Base-by-base conservation (phyloP, 306 rosid species). In the Vigna unguiculata region DNA sequence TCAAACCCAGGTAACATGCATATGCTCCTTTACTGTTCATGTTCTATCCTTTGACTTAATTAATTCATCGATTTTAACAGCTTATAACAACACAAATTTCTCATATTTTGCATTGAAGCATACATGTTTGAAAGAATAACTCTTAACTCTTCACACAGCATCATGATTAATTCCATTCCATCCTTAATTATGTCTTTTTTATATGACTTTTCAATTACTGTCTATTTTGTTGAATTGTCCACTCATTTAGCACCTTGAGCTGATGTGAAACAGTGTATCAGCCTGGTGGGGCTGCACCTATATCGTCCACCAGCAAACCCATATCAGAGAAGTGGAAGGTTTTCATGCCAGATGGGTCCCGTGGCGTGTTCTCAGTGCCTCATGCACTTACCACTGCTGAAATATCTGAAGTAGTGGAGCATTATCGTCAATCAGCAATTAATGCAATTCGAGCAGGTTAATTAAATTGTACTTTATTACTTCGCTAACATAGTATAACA, bases 291-390 rank as follows among this genome's bases (percentile, higher is more conserved):
- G 87, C 73, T 6, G 47, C 87, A 5, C 98, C 98, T 0, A 86
- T 92, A 62, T 94, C 98, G 1, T 89, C 98, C 46, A 90, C 97
- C 2, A 69, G 20, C 81, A 86, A 79, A 52, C 84, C 96, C 16
- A 68, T 94, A 34, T 90, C 95, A 0, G 75, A 59, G 21, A 85
- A 88, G 69, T 94, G 95, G 97, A 87, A 81, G 83, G 41, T 89
- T 76, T 82, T 89, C 13, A 69, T 85, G 85, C 96, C 97, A 1
- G 90, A 92, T 85, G 97, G 93, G 16, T 94, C 97, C 28, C 79
- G 74, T 66, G 94, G 89, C 45, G n/a, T n/a, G 3, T 91, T 89
- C 41, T 88, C 96, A 0, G 73, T 66, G 77, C 96, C 98, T 67
- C 85, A 82, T 13, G 53, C 87, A 34, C 74, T 94, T 5, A 69